A percentile compares a stretch with the other conserved stretches of the same genome.
phyloP scores from a whole-genome alignment of 2,329 filamentous ascomycete genomes.

The Exophiala sp. region DNA sequence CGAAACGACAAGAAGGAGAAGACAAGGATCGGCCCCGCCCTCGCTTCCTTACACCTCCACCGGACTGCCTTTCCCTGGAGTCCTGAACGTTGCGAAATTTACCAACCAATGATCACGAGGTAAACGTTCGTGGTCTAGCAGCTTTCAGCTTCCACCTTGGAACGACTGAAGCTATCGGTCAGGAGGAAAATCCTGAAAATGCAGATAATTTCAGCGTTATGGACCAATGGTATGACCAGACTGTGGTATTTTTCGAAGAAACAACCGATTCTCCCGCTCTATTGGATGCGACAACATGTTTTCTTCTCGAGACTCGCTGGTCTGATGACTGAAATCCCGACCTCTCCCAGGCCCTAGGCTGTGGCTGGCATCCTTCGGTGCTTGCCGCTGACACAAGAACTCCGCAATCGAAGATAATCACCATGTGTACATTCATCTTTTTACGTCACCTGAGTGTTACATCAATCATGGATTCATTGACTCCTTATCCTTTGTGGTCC shows the following conservation, averaged over 20 bases:
- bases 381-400: constrained; percentile 12
- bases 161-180: neutral
- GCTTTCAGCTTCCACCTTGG: constrained; percentile 1
- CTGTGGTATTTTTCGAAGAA: constrained; percentile 13
- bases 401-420: constrained; percentile 15
- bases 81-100: neutral
- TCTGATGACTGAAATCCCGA: neutral
- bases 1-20: constrained; percentile 7
- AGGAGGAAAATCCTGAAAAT: constrained; percentile 4
- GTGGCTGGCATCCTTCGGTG: constrained; percentile 16
- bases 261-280: constrained; percentile 2
- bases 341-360: neutral
- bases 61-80: neutral
- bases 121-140: constrained; percentile 6
- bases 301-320: neutral
- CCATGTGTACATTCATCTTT: constrained; percentile 14
- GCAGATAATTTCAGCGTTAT: constrained; percentile 7
- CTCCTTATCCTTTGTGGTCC: constrained; percentile 5
- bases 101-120: constrained; percentile 11
- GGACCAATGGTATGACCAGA: constrained; percentile 13
- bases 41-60: constrained; percentile 13
- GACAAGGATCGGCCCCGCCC: constrained; percentile 27
- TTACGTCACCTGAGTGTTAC: constrained; percentile 21
- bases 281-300: constrained; percentile 14
- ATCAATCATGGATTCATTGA: neutral